phyloP scores from a whole-genome alignment of 768 basidiomycete species.

The Panellus pusillus region DNA sequence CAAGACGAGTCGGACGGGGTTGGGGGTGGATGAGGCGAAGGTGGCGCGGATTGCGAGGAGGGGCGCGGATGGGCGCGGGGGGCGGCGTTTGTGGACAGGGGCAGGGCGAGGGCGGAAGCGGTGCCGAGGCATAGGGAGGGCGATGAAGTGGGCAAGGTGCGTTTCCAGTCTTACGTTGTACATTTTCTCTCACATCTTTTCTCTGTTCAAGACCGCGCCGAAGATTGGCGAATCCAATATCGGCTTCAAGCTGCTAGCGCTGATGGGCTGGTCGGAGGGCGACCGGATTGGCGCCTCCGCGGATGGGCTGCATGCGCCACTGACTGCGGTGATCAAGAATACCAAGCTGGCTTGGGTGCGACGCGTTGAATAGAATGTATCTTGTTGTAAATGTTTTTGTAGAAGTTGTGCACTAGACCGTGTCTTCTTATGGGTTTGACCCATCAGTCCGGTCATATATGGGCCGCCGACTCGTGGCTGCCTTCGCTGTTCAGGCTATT shows the following conservation, averaged over 20 bases:
- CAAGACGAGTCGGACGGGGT: constrained; percentile 63
- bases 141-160: constrained; percentile 81
- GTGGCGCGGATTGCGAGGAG: constrained; percentile 46
- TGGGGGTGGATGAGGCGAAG: constrained; percentile 59
- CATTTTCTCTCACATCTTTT: not conserved
- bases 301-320: constrained; percentile 69
- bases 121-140: constrained; percentile 71
- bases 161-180: constrained; percentile 20
- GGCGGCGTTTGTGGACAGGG: constrained; percentile 35
- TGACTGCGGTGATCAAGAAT: constrained; percentile 83
- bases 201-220: constrained; percentile 59
- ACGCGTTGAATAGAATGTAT: constrained; percentile 20
- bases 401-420: too few relatives aligned
- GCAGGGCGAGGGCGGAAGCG: constrained; percentile 15
- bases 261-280: constrained; percentile 93
- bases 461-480: too few relatives aligned
- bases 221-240: constrained; percentile 79
- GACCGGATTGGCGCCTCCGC: constrained; percentile 62
- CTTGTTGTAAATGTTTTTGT: too few relatives aligned
- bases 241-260: constrained; percentile 83
- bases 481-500: too few relatives aligned
- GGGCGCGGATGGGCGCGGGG: constrained; percentile 34
- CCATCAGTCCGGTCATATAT: too few relatives aligned
- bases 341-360: constrained; percentile 83
- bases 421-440: too few relatives aligned